Evolutionary conservation across 768 basidiomycete genomes (phyloP), one percentile per base, ranked within the genome.

Genomic region (Lactarius sp.): DNA sequence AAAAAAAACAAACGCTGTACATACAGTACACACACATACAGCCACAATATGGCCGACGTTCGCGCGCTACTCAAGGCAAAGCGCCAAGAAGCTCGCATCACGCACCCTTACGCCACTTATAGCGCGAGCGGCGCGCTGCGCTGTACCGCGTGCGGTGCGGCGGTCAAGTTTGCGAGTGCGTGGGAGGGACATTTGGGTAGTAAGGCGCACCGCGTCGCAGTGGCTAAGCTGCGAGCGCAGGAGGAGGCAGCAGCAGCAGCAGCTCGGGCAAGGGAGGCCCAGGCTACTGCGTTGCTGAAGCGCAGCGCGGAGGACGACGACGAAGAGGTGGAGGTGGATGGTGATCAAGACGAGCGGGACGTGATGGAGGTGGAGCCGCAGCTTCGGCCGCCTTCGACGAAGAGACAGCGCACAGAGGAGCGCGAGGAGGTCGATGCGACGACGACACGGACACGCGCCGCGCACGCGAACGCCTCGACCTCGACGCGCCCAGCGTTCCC

Each of bases 161-260:
- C 74, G 20, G 79, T 94, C 61, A 93, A 92, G 69, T 84, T 91
- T 69, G 81, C 88, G 3, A 83, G 87, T 31, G 87, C 88, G n/a
- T 94, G 91, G 91, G 85, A 91, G 63, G 90, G 91, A 22, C 91
- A 94, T 74, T 72, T 94, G 20, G 90, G 87, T 13, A 90, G 87
- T 75, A 93, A 93, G 75, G 74, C 74, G 1, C 91, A 94, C 71
- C 84, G 91, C 39, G 85, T 79, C 46, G 86, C 83, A 69, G 84
- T 86, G 18, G 78, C 79, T 12, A 81, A 82, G 18, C 34, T 64
- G 39, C 59, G 22, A 16, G 70, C 85, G 50, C 82, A 79, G 65
- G 84, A 85, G 70, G 80, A 85, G 67, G 83, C 86, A 62, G 75
- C 18, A 27, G 22, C 22, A 6, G 27, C 39, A 27, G 22, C 22